A percentile compares a stretch with the other conserved stretches of the same genome.
phyloP scores from a whole-genome alignment of 345 rosid genomes.

The Ceriops tagal region DNA sequence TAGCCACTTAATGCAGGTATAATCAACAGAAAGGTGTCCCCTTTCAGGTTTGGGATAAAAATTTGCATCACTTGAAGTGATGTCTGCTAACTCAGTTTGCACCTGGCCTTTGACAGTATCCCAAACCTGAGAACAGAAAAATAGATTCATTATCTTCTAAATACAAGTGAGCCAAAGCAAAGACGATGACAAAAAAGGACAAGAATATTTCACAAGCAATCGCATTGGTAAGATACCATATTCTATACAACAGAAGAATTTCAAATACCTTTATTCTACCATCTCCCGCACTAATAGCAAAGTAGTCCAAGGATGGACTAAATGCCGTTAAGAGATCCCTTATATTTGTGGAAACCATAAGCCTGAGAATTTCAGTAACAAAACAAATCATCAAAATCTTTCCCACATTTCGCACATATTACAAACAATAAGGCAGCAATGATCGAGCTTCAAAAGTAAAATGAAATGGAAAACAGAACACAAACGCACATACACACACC shows the following conservation, averaged over 20 bases:
- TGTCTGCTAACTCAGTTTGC: conserved; percentile 77
- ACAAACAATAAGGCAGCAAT: background rate
- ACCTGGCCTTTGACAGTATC: conserved; percentile 66
- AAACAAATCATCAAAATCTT: background rate
- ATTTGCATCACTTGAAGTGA: conserved; percentile 43
- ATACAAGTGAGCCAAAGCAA: background rate
- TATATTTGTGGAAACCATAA: conserved; percentile 61
- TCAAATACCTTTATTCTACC: conserved; percentile 72
- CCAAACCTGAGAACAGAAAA: conserved; percentile 51
- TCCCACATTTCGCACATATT: background rate
- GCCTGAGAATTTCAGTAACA: conserved; percentile 27
- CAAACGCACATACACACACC: no score
- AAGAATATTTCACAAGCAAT: background rate
- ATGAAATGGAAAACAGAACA: background rate
- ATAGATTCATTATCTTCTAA: conserved; percentile 3
- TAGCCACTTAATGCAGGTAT: conserved; percentile 82
- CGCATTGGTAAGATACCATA: background rate
- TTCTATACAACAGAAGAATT: background rate
- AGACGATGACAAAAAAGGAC: background rate
- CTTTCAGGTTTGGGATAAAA: conserved; percentile 39
- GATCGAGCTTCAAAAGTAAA: no score
- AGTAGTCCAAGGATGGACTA: conserved; percentile 71
- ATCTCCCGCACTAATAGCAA: conserved; percentile 78
- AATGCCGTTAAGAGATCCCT: conserved; percentile 72
- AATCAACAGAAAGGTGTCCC: conserved; percentile 71